Conservation (phyloP, 2,329 filamentous ascomycete species). For the Fonsecaea nubica region DNA sequence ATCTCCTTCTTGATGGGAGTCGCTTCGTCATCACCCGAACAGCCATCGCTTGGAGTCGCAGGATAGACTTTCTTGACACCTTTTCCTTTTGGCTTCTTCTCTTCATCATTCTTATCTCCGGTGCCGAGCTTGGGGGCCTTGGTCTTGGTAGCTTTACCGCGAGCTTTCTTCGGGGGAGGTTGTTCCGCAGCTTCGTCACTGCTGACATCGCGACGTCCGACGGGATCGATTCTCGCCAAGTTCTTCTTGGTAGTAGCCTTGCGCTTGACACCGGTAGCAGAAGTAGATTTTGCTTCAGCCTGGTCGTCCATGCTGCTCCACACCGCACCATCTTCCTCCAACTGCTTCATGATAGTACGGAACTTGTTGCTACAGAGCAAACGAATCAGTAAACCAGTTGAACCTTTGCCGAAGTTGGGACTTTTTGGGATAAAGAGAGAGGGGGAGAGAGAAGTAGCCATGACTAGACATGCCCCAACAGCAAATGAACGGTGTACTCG, state of each 20-base stretch:
- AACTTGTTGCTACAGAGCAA: slow-evolving; percentile 37
- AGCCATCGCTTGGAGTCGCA: neutral
- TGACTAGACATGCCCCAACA: neutral
- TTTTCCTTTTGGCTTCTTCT: slow-evolving; percentile 4
- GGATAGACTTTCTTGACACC: neutral
- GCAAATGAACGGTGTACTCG: neutral
- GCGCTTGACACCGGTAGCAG: slow-evolving; percentile 30
- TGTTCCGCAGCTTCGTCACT: slow-evolving; percentile 13
- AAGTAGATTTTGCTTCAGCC: slow-evolving; percentile 13
- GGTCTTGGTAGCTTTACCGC: slow-evolving; percentile 4
- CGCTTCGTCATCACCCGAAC: neutral
- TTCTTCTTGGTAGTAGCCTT: slow-evolving; percentile 23
- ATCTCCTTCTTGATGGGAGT: neutral
- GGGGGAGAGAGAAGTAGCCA: too few relatives aligned
- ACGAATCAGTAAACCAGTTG: neutral
- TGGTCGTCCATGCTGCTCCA: slow-evolving; percentile 11
- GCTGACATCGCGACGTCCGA: neutral
- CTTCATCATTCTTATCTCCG: neutral
- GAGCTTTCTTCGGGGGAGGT: slow-evolving; percentile 32
- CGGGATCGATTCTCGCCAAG: neutral
- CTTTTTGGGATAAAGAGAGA: too few relatives aligned
- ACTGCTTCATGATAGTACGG: slow-evolving; percentile 34
- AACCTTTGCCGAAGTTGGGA: too few relatives aligned
- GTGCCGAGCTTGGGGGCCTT: slow-evolving; percentile 4
- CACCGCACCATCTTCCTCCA: slow-evolving; percentile 29